phyloP scores from a whole-genome alignment of 164 flowering plant genomes.

The Vitis rupestris region DNA sequence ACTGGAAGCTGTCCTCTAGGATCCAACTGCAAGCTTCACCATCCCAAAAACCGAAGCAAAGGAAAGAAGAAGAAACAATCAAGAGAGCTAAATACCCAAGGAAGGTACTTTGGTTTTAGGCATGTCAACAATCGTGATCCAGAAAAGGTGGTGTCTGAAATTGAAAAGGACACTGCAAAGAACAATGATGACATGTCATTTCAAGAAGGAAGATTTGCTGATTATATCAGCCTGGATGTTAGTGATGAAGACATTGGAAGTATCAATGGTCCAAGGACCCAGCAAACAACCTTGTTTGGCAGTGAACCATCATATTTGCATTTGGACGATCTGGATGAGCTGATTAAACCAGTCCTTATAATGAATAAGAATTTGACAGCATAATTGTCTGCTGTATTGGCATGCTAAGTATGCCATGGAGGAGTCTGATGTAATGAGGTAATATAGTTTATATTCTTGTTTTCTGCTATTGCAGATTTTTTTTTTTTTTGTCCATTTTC shows the following conservation, averaged over 20 bases:
- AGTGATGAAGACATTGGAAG: constrained; percentile 46
- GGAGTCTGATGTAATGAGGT: not conserved
- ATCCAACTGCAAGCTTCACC: constrained; percentile 88
- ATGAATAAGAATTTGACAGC: constrained; percentile 18
- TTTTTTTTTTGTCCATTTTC: not conserved
- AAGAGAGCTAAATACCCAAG: constrained; percentile 33
- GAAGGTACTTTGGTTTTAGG: constrained; percentile 72
- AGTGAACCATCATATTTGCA: constrained; percentile 22
- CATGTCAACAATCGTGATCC: constrained; percentile 21
- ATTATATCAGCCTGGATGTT: constrained; percentile 64
- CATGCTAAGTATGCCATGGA: not conserved
- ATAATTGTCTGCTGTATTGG: not conserved
- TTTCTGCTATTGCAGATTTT: not conserved
- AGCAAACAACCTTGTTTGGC: constrained; percentile 13
- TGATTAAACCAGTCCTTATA: constrained; percentile 52
- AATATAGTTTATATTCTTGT: not conserved
- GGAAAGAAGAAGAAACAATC: constrained; percentile 44
- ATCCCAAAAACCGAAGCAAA: constrained; percentile 56
- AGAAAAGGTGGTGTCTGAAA: constrained; percentile 20
- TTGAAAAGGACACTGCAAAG: constrained; percentile 22
- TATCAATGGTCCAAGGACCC: constrained; percentile 9
- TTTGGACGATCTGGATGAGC: constrained; percentile 40
- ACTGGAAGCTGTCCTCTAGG: constrained; percentile 73
- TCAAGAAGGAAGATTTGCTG: constrained; percentile 39
- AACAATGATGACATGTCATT: constrained; percentile 25